Percentiles rank a stretch among this genome's conserved stretches.
These are phyloP conservation scores for Thelephora aurantiotincta DNA, from an alignment of 768 basidiomycete species.

Conservation along the genomic window DNA sequence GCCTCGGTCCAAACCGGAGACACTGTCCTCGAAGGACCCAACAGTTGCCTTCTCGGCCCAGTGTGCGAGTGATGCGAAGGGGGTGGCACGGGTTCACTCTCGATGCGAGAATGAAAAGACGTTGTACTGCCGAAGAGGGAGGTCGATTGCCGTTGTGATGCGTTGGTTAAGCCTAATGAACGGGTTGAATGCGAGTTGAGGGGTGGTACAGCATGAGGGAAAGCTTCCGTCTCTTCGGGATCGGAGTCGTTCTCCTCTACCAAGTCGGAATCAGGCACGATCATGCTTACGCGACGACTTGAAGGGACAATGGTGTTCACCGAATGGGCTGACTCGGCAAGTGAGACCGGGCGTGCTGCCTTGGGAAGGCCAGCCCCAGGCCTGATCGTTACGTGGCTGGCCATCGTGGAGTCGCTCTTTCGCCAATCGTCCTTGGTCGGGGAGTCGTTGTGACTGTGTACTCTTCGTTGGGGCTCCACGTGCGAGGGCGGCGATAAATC, in stretches of 20 bases:
- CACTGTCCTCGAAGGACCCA: conserved; percentile 6
- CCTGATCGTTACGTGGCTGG: conserved; percentile 56
- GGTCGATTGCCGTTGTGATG: conserved; percentile 47
- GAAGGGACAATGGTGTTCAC: conserved; percentile 56
- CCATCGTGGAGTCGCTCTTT: conserved; percentile 71
- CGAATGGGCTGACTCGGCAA: conserved; percentile 66
- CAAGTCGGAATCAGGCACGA: conserved; percentile 57
- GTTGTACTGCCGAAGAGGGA: conserved; percentile 33
- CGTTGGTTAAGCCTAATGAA: conserved; percentile 15
- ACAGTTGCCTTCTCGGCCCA: conserved; percentile 8
- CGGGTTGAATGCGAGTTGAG: conserved; percentile 29
- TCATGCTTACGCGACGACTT: conserved; percentile 52
- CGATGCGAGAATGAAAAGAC: conserved; percentile 7
- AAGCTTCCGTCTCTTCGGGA: conserved; percentile 7
- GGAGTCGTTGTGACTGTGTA: conserved; percentile 13
- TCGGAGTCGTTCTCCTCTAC: conserved; percentile 40
- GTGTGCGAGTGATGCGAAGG: conserved; percentile 16
- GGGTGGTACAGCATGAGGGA: conserved; percentile 8
- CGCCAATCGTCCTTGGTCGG: conserved; percentile 55
- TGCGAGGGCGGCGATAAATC: background rate
- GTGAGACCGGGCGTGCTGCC: conserved; percentile 56
- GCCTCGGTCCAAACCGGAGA: background rate
- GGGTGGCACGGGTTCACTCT: conserved; percentile 6
- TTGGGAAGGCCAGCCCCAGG: conserved; percentile 28
- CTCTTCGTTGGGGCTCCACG: conserved; percentile 20